Base-by-base conservation (phyloP, 2,329 filamentous ascomycete species). In the Cladobotryum protrusum region DNA sequence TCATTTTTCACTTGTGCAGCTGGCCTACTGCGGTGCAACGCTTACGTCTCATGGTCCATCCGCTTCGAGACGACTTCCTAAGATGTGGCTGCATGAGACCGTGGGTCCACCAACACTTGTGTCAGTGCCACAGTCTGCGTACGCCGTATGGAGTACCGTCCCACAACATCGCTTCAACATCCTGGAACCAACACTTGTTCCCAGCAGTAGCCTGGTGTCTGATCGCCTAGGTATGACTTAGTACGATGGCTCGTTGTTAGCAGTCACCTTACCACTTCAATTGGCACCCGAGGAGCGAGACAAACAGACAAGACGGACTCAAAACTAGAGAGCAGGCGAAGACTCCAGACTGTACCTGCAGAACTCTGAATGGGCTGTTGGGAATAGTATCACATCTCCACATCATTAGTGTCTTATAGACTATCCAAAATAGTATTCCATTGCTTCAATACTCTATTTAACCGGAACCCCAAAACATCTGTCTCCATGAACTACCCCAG, bases 81-180 rank as follows among this genome's bases (percentile, higher is more conserved):
- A 47, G 43, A 47, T 37, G 49, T 50, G 49, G 50, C 47, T 49
- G 47, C 47, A 49, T 37, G 45, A 24, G 17, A 24, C 17, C 45
- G 19, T 39, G 34, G 34, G 12, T 40, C 19, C 36, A 40, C 45
- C 19, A 47, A 29, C 24, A 29, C 24, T 45, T 11, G 32, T 20
- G 24, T 33, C 37, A 13, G 41, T 34, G 29, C 12, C 43, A 42
- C 9, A 7, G 33, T 13, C n/a, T 40, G 15, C 24, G 29, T 37
- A 33, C 24, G 13, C 33, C 40, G 32, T 19, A 7, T n/a, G n/a
- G n/a, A 35, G 33, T 8, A n/a, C 36, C 29, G 45, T 45, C 14
- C 43, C 43, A 48, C 42, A 20, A 14, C 50, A 45, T 45, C 18
- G 36, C 42, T 35, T 48, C 40, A 20, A 36, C 29, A 43, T 39